Evolutionary conservation across 2,329 filamentous ascomycete genomes (phyloP), one percentile per base, ranked within the genome.

Genomic region (Bipolaris cookei): DNA sequence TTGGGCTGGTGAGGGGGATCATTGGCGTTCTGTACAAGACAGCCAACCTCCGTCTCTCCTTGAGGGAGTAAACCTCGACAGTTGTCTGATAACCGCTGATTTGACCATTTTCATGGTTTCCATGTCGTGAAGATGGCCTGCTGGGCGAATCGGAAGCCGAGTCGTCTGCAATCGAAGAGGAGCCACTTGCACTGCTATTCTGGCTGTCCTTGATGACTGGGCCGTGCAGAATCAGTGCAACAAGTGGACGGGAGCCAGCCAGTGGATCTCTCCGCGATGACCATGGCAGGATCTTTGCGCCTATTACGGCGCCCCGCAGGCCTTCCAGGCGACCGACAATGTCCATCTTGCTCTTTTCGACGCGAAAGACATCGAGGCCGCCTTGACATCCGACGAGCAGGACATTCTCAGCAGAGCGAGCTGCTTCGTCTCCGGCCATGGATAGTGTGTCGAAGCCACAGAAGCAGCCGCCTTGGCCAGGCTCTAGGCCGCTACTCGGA

Each of bases 61-160:
- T 87, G 58, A 98, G 79, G 1, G 93, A 97, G 76, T 94, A 96
- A 0, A 98, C 81, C 66, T 97, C 92, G 5, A 97, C 91, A 0
- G 89, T 89, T 0, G 93, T 97, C 76, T 96, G 92, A 69, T 94
- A 96, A 44, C 83, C 83, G 47, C 86, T 84, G 56, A 88, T 80
- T 41, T 69, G 68, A 16, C 62, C 62, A 16, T 67, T 58, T 3
- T 65, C 47, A 13, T 65, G 61, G n/a, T 72, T 64, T 16, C 67
- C 74, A 25, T 63, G 63, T 20, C 58, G 63, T 14, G 74, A 75
- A 14, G 68, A 58, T 21, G 75, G 74, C n/a, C 75, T 66, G 54
- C 70, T 76, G 2, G 72, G 73, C 21, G 74, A 73, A 11, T 76
- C 74, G 4, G 69, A 70, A 8, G 71, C 65, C 10, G 71, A 72